These are phyloP conservation scores for Pleurotus citrinopileatus DNA, from an alignment of 768 basidiomycete species.

Conservation along the genomic window DNA sequence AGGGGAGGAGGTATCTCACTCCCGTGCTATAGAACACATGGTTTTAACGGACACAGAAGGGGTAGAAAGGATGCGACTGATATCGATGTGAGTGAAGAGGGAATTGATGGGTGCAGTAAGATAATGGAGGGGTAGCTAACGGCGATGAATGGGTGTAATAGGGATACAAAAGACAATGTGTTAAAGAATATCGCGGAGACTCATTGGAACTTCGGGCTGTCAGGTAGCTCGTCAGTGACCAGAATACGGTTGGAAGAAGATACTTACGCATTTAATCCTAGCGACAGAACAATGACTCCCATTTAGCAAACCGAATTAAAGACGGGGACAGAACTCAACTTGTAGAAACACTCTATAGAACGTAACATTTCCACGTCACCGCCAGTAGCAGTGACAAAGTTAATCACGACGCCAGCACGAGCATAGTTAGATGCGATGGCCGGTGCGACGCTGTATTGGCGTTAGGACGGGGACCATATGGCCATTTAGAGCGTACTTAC, in stretches of 20 bases:
- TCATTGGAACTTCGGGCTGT: constrained; percentile 89
- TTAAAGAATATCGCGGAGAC: constrained; percentile 86
- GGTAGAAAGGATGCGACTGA: constrained; percentile 52
- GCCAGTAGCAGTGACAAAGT: constrained; percentile 96
- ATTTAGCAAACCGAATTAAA: background rate
- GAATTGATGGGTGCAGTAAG: constrained; percentile 36
- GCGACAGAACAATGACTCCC: constrained; percentile 6
- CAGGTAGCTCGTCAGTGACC: constrained; percentile 20
- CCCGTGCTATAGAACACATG: constrained; percentile 26
- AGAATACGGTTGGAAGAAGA: background rate
- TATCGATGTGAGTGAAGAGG: constrained; percentile 49
- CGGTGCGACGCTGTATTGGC: constrained; percentile 65
- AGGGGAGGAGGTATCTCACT: constrained; percentile 23
- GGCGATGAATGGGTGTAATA: constrained; percentile 53
- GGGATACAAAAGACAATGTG: constrained; percentile 76
- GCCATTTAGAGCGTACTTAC: constrained; percentile 35
- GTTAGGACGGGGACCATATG: constrained; percentile 8
- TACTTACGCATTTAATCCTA: constrained; percentile 87
- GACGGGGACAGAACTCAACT: constrained; percentile 41
- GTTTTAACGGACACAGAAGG: constrained; percentile 47
- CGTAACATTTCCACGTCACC: constrained; percentile 98
- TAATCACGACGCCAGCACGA: constrained; percentile 89
- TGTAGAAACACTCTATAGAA: constrained; percentile 98
- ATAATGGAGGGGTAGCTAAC: constrained; percentile 11
- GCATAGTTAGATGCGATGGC: constrained; percentile 85